Evolutionary conservation across 2,329 filamentous ascomycete genomes (phyloP), one percentile per base, ranked within the genome.

Genomic region (Sporothrix phasma): DNA sequence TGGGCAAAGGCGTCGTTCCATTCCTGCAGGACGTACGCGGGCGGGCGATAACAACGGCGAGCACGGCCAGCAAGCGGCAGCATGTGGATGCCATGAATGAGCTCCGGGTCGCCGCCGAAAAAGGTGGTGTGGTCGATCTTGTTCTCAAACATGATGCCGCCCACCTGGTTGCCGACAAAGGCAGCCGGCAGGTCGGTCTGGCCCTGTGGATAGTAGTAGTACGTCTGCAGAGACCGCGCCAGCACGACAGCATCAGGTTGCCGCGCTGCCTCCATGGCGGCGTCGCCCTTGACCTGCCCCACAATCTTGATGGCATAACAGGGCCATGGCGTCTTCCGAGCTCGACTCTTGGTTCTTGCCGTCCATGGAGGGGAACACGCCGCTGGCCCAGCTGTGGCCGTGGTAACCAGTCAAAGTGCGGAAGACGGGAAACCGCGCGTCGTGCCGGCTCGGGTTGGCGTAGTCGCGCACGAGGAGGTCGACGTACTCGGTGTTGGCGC

Each of bases 351-450:
- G 83, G 73, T 93, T 78, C 76, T 92, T 92, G 66, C 90, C 89
- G 73, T 93, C 88, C 63, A 78, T 78, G 43, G 83, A 80, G 67
- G 88, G 83, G 70, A 85, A 89, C 5, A 93, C 76, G 1, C 89
- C 89, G 63, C 90, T 91, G 2, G 93, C 93, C 91, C 93, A 97
- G 65, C 88, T 92, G 79, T 97, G 94, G 1, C 93, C 94, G 71
- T 95, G 86, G 74, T 87, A n/a, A 97, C 90, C 91, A 97, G 75
- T 97, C 94, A 72, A 97, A 97, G 64, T 84, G 58, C 94, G 84
- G 66, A 83, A 92, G 69, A 90, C 87, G 0, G 93, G 92, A 74
- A 95, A 97, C 69, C 85, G 85, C 31, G 81, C 79, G 72, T 96
- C 92, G 19, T 81, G 73, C 2, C 79, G 72, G 69, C 84, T 87